Evolutionary conservation across 106 monocot genomes (phyloP).

Genomic region (Posidonia australis): DNA sequence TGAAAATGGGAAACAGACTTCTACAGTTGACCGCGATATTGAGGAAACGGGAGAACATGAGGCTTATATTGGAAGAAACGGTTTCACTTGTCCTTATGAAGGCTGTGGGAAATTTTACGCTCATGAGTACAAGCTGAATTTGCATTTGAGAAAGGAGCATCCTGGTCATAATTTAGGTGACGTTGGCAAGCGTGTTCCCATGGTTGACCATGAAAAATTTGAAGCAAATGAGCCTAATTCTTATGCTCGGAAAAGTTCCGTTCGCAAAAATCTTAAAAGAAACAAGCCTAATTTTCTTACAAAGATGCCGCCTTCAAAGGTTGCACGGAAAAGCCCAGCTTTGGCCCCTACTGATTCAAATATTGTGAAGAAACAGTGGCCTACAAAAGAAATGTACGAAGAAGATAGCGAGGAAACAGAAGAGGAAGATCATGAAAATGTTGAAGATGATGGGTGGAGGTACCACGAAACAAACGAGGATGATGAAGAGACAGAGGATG

Average conservation of each 20-base stretch:
- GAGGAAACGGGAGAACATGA: conserved; percentile 31
- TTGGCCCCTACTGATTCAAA: not conserved
- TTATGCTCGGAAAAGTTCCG: conserved; percentile 12
- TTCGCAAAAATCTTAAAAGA: conserved; percentile 23
- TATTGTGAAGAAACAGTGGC: conserved; percentile 26
- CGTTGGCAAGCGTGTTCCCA: conserved; percentile 13
- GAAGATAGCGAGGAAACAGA: conserved; percentile 83
- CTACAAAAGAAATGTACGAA: conserved; percentile 28
- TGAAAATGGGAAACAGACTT: conserved; percentile 27
- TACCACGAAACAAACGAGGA: conserved; percentile 32
- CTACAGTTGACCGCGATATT: not conserved
- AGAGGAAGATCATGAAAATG: conserved; percentile 46
- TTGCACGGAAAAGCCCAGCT: conserved; percentile 6
- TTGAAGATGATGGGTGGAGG: conserved; percentile 42
- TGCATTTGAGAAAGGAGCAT: conserved; percentile 58
- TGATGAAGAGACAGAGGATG: conserved; percentile 72
- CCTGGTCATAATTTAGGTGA: conserved; percentile 30
- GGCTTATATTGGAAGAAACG: conserved; percentile 4
- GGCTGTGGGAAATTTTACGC: conserved; percentile 69
- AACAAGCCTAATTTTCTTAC: conserved; percentile 21
- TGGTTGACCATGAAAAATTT: conserved; percentile 7
- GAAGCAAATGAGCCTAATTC: conserved; percentile 20
- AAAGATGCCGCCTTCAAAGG: conserved; percentile 29
- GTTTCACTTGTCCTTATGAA: conserved; percentile 45
- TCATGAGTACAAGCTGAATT: conserved; percentile 77